Percentiles rank a stretch among this genome's conserved stretches.
phyloP scores from a whole-genome alignment of 1,139 yeast species.

The Tardiomyces depauwii region DNA sequence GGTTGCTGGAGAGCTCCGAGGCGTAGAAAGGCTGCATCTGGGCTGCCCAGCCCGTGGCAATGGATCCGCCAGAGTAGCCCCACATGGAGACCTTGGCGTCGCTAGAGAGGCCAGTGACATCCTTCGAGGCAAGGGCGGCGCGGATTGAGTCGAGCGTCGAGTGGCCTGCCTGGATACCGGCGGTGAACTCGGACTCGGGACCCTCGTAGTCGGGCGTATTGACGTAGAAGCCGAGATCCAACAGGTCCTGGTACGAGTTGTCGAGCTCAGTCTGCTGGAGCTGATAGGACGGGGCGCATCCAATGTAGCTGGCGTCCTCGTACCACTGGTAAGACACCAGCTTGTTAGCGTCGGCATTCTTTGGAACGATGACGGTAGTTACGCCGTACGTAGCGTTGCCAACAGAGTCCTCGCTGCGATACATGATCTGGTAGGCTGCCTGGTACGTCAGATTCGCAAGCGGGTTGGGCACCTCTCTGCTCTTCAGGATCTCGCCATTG shows the following conservation, averaged over 20 bases:
- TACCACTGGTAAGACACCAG: constrained; percentile 19
- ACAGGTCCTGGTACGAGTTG: constrained; percentile 3
- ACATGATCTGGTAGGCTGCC: constrained; percentile 16
- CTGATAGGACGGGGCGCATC: constrained; percentile 21
- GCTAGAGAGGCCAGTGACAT: constrained; percentile 7
- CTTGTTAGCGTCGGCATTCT: constrained; percentile 8
- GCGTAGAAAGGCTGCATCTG: constrained; percentile 17
- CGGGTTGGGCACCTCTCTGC: constrained; percentile 9
- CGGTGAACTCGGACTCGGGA: constrained; percentile 13
- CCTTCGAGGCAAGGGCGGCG: constrained; percentile 12
- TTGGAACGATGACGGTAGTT: constrained; percentile 20
- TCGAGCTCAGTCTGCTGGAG: neutral
- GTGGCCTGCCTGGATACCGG: constrained; percentile 16
- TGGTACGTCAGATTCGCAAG: constrained; percentile 7
- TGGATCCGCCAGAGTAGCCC: constrained; percentile 23
- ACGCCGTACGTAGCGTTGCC: constrained; percentile 17
- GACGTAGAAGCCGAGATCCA: constrained; percentile 12
- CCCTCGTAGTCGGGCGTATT: constrained; percentile 21
- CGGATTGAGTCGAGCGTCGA: constrained; percentile 17
- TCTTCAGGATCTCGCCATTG: constrained; percentile 11
- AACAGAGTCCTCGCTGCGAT: constrained; percentile 14
- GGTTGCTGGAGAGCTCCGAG: constrained; percentile 14
- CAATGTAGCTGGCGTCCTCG: constrained; percentile 18
- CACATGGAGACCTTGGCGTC: constrained; percentile 11
- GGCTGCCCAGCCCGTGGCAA: constrained; percentile 21